Evolutionary conservation across 345 rosid genomes (phyloP).

Genomic region (Cardamine resedifolia): DNA sequence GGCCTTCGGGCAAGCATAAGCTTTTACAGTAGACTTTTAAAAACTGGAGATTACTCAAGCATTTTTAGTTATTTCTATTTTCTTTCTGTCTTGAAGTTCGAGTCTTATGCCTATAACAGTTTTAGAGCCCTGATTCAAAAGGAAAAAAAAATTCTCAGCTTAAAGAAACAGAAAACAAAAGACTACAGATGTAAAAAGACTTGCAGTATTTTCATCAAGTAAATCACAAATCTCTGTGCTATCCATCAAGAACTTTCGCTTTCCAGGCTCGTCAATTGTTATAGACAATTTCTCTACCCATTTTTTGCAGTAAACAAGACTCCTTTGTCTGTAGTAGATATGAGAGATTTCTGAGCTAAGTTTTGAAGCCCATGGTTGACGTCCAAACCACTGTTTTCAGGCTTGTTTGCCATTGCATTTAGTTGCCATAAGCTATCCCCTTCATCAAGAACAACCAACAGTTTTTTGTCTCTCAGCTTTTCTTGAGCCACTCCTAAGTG

Average conservation of each 20-base stretch:
- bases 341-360: conserved; percentile 31
- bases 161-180: too few relatives aligned
- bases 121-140: conserved; percentile 25
- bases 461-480: conserved; percentile 15
- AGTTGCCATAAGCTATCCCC: conserved; percentile 44
- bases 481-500: neutral
- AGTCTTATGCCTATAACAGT: conserved; percentile 22
- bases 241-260: conserved; percentile 19
- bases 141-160: neutral
- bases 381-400: conserved; percentile 4
- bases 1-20: neutral
- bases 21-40: rapidly evolving
- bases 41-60: conserved; percentile 32
- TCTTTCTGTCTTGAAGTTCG: rapidly evolving
- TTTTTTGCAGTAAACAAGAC: conserved; percentile 36
- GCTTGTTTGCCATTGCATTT: conserved; percentile 41
- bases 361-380: conserved; percentile 6
- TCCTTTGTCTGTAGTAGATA: neutral
- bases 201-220: conserved; percentile 21
- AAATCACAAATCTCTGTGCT: conserved; percentile 21
- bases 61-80: neutral
- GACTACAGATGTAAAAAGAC: neutral
- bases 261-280: neutral
- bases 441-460: conserved; percentile 52
- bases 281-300: conserved; percentile 27